Evolutionary conservation across 495 filamentous ascomycete species (phyloP).

Genomic region (Penicillium waksmanii): DNA sequence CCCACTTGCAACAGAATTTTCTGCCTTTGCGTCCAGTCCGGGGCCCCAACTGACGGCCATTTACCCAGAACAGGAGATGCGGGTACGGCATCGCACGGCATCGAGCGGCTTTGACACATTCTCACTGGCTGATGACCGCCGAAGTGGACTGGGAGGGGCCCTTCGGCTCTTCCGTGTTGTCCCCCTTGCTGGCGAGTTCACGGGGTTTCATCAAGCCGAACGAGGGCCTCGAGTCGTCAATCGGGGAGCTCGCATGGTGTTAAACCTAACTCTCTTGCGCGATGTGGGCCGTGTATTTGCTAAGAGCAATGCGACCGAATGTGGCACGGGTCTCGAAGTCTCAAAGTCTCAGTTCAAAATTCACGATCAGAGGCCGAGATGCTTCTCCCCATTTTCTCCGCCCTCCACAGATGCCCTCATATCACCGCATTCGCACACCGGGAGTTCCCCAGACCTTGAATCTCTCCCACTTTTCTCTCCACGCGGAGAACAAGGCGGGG

Average conservation of each 20-base stretch:
- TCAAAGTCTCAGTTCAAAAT: not conserved
- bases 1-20: constrained; percentile 13
- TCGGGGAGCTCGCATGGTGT: not conserved
- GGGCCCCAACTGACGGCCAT: constrained; percentile 28
- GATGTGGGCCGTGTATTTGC: constrained; percentile 4
- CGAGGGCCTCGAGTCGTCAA: not conserved
- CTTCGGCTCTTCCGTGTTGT: constrained; percentile 3
- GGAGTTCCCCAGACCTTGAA: constrained; percentile 20
- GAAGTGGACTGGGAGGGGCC: constrained; percentile 24
- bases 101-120: constrained; percentile 2
- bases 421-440: constrained; percentile 20
- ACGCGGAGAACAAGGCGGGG: constrained; percentile 7
- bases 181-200: not conserved
- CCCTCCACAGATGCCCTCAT: not conserved
- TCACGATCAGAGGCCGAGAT: not conserved
- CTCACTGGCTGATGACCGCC: constrained; percentile 23
- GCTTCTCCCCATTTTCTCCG: not conserved
- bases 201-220: constrained; percentile 1
- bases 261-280: not conserved
- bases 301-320: not conserved
- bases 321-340: not conserved
- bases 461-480: constrained; percentile 9
- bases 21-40: constrained; percentile 21
- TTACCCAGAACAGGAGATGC: constrained; percentile 25
- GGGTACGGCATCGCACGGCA: constrained; percentile 14